These are phyloP conservation scores for Aspergillus ellipticus DNA, from an alignment of 495 filamentous ascomycete species.

Conservation along the genomic window DNA sequence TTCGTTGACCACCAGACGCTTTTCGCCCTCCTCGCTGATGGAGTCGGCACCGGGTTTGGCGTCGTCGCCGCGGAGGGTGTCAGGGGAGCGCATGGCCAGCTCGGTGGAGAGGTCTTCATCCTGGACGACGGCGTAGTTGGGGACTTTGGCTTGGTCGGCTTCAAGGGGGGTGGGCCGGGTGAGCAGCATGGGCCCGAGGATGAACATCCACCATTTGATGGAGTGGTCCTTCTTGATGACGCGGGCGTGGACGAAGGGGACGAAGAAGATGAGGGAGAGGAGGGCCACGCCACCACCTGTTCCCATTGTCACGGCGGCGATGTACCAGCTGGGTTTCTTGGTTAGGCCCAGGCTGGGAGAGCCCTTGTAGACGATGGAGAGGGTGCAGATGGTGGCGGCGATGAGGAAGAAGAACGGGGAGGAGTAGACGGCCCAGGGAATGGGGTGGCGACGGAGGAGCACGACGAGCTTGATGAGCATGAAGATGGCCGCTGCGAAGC, in stretches of 20 bases:
- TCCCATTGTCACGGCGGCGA: slow-evolving; percentile 55
- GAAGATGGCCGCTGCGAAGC: slow-evolving; percentile 56
- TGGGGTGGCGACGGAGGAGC: slow-evolving; percentile 53
- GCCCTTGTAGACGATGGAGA: slow-evolving; percentile 64
- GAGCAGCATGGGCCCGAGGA: slow-evolving; percentile 52
- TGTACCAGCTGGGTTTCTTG: slow-evolving; percentile 54
- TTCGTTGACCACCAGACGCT: slow-evolving; percentile 39
- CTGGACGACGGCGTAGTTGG: slow-evolving; percentile 53
- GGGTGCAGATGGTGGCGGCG: slow-evolving; percentile 53
- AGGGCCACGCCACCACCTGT: slow-evolving; percentile 47
- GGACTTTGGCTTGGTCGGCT: slow-evolving; percentile 44
- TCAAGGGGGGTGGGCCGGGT: slow-evolving; percentile 37
- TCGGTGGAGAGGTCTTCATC: slow-evolving; percentile 36
- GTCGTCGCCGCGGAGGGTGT: slow-evolving; percentile 32
- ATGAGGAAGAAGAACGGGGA: slow-evolving; percentile 58
- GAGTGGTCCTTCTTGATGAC: slow-evolving; percentile 53
- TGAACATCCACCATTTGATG: slow-evolving; percentile 51
- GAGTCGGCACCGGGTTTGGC: slow-evolving; percentile 12
- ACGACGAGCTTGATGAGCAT: slow-evolving; percentile 58
- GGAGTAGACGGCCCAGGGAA: slow-evolving; percentile 54
- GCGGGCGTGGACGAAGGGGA: slow-evolving; percentile 52
- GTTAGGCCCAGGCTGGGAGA: slow-evolving; percentile 52
- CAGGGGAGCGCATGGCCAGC: slow-evolving; percentile 19
- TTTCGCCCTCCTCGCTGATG: slow-evolving; percentile 36
- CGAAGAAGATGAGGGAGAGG: slow-evolving; percentile 55